Base-by-base conservation (phyloP, 192 early-diverging fungal species). In the Coemansia sp. region DNA sequence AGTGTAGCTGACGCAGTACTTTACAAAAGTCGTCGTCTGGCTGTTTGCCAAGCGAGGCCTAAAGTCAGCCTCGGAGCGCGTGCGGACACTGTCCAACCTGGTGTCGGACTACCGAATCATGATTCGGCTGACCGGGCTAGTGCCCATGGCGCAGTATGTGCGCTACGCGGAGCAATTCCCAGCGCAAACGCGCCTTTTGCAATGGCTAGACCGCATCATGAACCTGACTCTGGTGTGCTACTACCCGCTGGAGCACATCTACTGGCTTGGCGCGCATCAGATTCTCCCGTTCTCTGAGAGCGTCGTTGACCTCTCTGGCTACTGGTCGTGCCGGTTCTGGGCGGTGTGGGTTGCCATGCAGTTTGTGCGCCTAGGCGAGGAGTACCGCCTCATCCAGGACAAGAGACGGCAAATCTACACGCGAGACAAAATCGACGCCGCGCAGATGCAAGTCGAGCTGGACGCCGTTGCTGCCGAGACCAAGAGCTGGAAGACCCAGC, bases 291-390 rank as follows among this genome's bases (percentile, higher is more conserved):
- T 95, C 48, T 79, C 87, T 8, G 87, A 89, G 38, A 81, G 83
- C 29, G 85, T 85, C 21, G 85, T 88, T 32, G 90, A 94, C 63
- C 73, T 79, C 33, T 83, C 95, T 50, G 89, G 89, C 19, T 89
- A 94, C 59, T 98, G 96, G 96, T 88, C 86, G 52, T 98, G 96
- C 67, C 84, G 96, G 27, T 95, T 95, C 87, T 98, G 96, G 96
- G 96, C 94, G 0, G 83, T 81, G 19, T 96, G 95, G 82, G 93
- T 95, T 0, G 82, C 90, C 10, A 71, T 98, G 59, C 91, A 98
- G 77, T 96, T 94, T 79, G 84, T 78, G 14, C 91, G 88, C 60
- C 83, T 96, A 41, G 85, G 71, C 22, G 85, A 88, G 53, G 86
- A 93, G 58, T 83, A 85, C 56, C 77, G 85, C 11, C 56, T 84